These are phyloP conservation scores for Lyophyllum semitale DNA, from an alignment of 768 basidiomycete species.

Conservation along the genomic window DNA sequence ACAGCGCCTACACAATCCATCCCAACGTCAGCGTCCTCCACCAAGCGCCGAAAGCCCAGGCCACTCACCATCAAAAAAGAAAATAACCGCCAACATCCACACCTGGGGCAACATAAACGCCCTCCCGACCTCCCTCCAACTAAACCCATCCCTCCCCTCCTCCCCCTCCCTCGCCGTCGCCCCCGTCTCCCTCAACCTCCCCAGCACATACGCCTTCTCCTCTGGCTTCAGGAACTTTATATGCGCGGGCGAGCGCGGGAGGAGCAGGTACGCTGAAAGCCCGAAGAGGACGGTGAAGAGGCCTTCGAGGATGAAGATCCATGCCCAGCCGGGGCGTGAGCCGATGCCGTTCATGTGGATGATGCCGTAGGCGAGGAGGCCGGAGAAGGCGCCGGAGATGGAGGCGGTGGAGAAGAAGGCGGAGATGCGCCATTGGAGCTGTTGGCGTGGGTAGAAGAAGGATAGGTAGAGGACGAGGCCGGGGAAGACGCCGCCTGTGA, in stretches of 20 bases:
- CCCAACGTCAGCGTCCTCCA: neutral
- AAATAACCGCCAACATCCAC: constrained; percentile 46
- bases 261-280: constrained; percentile 45
- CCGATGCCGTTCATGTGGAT: constrained; percentile 61
- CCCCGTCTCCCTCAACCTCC: constrained; percentile 43
- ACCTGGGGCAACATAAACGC: constrained; percentile 57
- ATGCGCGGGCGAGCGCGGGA: constrained; percentile 44
- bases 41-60: constrained; percentile 4
- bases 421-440: constrained; percentile 51
- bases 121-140: constrained; percentile 55
- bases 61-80: constrained; percentile 53
- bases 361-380: constrained; percentile 68
- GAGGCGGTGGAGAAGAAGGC: constrained; percentile 55
- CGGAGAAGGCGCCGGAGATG: constrained; percentile 67
- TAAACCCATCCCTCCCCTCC: constrained; percentile 45
- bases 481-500: constrained; percentile 57
- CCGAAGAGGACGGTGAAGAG: constrained; percentile 65
- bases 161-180: constrained; percentile 33
- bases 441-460: constrained; percentile 53
- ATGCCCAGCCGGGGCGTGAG: constrained; percentile 61
- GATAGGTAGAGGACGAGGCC: constrained; percentile 61
- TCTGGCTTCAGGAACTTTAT: constrained; percentile 51
- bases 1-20: constrained; percentile 33
- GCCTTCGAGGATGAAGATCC: constrained; percentile 72
- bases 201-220: constrained; percentile 50